phyloP scores from a whole-genome alignment of 495 filamentous ascomycete species.

The Hypomontagnella submonticulosa region DNA sequence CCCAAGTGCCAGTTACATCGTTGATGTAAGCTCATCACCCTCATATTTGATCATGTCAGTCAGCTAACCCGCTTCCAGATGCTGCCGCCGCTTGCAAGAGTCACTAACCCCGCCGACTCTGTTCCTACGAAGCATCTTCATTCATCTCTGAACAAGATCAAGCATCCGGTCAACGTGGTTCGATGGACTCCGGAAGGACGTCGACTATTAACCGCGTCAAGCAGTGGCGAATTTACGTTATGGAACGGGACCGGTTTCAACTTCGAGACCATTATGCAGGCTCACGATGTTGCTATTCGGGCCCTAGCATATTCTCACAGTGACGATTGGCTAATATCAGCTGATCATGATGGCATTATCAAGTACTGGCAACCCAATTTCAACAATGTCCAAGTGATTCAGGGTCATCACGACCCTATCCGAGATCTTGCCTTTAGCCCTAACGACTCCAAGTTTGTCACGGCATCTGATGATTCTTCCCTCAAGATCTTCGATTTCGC shows the following conservation, averaged over 20 bases:
- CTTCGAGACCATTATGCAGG: conserved; percentile 99
- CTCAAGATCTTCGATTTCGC: conserved; percentile 98
- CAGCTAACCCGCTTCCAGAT: conserved; percentile 65
- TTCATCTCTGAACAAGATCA: conserved; percentile 95
- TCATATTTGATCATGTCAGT: background rate
- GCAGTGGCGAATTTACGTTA: conserved; percentile 96
- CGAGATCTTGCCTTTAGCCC: conserved; percentile 93
- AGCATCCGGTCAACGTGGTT: conserved; percentile 97
- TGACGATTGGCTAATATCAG: conserved; percentile 95
- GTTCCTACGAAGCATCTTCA: conserved; percentile 92
- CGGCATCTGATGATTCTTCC: conserved; percentile 90
- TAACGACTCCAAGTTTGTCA: conserved; percentile 94
- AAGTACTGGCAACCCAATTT: conserved; percentile 99
- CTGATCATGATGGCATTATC: conserved; percentile 92
- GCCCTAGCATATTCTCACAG: conserved; percentile 90
- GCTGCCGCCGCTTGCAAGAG: conserved; percentile 81
- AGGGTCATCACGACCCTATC: conserved; percentile 89
- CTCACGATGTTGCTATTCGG: conserved; percentile 92
- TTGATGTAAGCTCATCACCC: conserved; percentile 73
- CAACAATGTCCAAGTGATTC: conserved; percentile 96
- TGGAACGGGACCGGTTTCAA: conserved; percentile 99
- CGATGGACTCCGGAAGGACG: conserved; percentile 97
- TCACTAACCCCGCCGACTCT: conserved; percentile 77
- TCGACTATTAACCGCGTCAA: conserved; percentile 88
- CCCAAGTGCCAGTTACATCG: conserved; percentile 86